Conservation (phyloP, 208 protist species). For the Trypanosoma cruzi region DNA sequence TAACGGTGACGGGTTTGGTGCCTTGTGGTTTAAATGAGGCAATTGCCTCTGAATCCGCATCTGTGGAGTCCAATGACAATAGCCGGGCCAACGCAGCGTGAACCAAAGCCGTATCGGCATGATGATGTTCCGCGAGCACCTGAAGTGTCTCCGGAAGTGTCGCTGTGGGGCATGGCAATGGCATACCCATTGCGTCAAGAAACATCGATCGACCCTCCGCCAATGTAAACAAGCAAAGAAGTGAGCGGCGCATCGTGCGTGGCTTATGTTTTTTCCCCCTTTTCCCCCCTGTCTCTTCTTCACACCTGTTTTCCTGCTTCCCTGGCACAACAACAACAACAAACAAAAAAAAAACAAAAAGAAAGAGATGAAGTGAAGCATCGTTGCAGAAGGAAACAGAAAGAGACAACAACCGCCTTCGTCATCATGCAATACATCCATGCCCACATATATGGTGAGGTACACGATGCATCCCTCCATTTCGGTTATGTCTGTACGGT, state of each 20-base stretch:
- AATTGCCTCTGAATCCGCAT: slow-evolving; percentile 58
- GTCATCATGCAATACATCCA: too few relatives aligned
- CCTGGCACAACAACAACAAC: not conserved
- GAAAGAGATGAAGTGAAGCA: not conserved
- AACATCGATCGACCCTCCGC: slow-evolving; percentile 49
- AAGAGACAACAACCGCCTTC: too few relatives aligned
- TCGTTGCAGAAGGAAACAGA: not conserved
- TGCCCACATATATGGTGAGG: too few relatives aligned
- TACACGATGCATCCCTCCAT: too few relatives aligned
- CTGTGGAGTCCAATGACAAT: slow-evolving; percentile 57
- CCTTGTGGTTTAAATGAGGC: slow-evolving; percentile 22
- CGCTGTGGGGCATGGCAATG: slow-evolving; percentile 16
- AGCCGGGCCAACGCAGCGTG: slow-evolving; percentile 42
- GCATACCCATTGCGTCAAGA: slow-evolving; percentile 29
- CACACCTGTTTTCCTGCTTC: not conserved
- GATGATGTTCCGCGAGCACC: slow-evolving; percentile 20
- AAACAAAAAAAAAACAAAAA: not conserved
- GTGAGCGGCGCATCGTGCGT: slow-evolving; percentile 34
- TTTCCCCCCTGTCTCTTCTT: not conserved
- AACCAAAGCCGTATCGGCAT: not conserved
- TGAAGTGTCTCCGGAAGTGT: slow-evolving; percentile 27
- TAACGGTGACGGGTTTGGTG: not conserved
- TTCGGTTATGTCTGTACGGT: too few relatives aligned
- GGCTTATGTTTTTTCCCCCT: not conserved
- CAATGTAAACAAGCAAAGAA: slow-evolving; percentile 32